Evolutionary conservation across 2,329 filamentous ascomycete species (phyloP).

Genomic region (Tolypocladium amazonense): DNA sequence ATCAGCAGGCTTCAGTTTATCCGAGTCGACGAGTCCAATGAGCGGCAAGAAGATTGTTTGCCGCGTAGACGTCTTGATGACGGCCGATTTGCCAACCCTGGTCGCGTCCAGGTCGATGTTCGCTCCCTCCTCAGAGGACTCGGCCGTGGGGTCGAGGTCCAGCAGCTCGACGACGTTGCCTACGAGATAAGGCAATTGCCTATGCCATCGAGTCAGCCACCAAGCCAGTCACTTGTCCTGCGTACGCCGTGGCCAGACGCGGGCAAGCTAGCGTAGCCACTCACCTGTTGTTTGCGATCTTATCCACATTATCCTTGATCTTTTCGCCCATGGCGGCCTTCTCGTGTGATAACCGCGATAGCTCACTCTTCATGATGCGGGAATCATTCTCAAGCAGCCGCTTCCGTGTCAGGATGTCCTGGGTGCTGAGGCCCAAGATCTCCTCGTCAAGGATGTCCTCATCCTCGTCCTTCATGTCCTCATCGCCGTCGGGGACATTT

Average conservation of each 20-base stretch:
- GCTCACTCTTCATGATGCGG: conserved; percentile 97
- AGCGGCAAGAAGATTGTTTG: conserved; percentile 98
- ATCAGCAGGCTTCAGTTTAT: conserved; percentile 89
- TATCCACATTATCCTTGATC: conserved; percentile 98
- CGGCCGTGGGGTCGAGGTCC: conserved; percentile 89
- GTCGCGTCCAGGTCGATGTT: conserved; percentile 98
- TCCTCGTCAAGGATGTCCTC: conserved; percentile 82
- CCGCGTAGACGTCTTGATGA: conserved; percentile 97
- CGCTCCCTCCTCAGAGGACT: conserved; percentile 93
- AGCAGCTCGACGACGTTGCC: conserved; percentile 97
- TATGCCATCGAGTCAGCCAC: conserved; percentile 22
- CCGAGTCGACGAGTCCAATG: conserved; percentile 92
- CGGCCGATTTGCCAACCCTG: conserved; percentile 91
- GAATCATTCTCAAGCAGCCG: conserved; percentile 94
- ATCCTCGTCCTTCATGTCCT: conserved; percentile 81
- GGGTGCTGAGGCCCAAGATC: conserved; percentile 84
- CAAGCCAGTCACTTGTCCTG: background rate
- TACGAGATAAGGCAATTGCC: conserved; percentile 95
- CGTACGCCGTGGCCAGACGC: too few relatives aligned
- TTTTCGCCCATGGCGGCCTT: conserved; percentile 95
- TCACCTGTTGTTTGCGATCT: conserved; percentile 98
- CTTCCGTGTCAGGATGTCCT: conserved; percentile 86
- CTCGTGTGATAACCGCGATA: conserved; percentile 86
- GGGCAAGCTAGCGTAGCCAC: conserved; percentile 8
- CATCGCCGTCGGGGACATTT: conserved; percentile 57